Base-by-base conservation (phyloP, 371 early-diverging fungal species). In the Lichtheimia hyalospora region DNA sequence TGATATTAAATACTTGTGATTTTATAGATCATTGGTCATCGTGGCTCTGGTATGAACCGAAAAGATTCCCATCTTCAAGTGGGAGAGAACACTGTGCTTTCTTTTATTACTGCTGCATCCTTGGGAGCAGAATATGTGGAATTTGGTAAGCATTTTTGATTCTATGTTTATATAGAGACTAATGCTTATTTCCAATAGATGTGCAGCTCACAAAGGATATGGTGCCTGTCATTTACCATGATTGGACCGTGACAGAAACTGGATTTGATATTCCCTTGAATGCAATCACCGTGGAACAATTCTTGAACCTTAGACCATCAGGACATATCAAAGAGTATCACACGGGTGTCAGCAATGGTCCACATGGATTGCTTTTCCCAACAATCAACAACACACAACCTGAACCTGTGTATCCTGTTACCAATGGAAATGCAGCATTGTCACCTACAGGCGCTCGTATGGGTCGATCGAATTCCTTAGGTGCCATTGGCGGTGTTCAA, bases 181-280 rank as follows among this genome's bases (percentile, higher is more conserved):
- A 34, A 34, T 5, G 8, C 18, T 14, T 18, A 21, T 15, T 24
- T n/a, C 16, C n/a, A 52, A 27, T 69, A 88, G 94, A 98, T 74
- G 96, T 97, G 20, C 98, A 99, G 79, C 69, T 99, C 58, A 96
- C 97, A 10, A 92, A 90, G 62, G 98, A 99, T 67, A 61, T 79
- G 52, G 87, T 89, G 0, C 95, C 96, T 12, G 92, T 98, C 7
- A 75, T 99, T 49, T 97, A 97, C 70, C 99, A 98, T 64, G 97
- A 99, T 75, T 96, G 92, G 89, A 87, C 84, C 0, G 87, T 94
- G 15, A 87, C 90, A 1, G 96, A 95, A 67, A 90, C 90, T n/a
- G 94, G 94, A 0, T 70, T 88, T 55, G 90, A 89, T 58, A 82
- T 92, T 23, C 92, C 94, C 0, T 74, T 95, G 18, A 88, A 86